phyloP scores from a whole-genome alignment of 139 green algal genomes.

The Chlorella sorokiniana region DNA sequence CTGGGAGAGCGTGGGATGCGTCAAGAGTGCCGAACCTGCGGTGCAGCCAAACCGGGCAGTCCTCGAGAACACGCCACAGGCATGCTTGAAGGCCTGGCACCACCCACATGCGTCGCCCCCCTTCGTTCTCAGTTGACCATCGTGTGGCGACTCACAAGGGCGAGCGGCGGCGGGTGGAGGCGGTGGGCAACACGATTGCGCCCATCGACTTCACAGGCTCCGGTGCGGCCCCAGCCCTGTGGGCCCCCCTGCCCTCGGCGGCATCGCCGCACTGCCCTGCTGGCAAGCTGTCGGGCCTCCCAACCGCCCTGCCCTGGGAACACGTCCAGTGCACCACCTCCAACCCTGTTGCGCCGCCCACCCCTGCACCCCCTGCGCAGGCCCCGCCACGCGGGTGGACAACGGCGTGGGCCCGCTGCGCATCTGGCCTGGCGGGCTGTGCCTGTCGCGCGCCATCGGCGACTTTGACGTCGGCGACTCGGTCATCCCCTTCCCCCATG shows the following conservation, averaged over 20 bases:
- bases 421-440: conserved; percentile 91
- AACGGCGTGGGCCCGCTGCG: conserved; percentile 84
- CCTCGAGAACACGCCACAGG: too few relatives aligned
- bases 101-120: background rate
- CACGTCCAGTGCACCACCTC: background rate
- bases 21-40: too few relatives aligned
- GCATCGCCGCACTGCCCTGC: too few relatives aligned
- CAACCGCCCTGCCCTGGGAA: background rate
- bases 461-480: conserved; percentile 85
- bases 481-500: conserved; percentile 84
- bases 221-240: background rate
- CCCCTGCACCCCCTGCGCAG: conserved; percentile 16
- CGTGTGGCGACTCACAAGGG: conserved; percentile 49
- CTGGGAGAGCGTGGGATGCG: too few relatives aligned
- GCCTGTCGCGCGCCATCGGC: conserved; percentile 82
- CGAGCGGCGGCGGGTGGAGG: conserved; percentile 53
- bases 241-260: too few relatives aligned
- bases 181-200: conserved; percentile 45
- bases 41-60: too few relatives aligned
- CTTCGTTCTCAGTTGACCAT: conserved; percentile 47
- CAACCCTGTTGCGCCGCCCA: background rate
- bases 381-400: conserved; percentile 28
- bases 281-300: too few relatives aligned
- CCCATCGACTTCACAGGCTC: conserved; percentile 48
- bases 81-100: background rate